Evolutionary conservation across 164 flowering plant genomes (phyloP).

Genomic region (Berberis thunbergii): DNA sequence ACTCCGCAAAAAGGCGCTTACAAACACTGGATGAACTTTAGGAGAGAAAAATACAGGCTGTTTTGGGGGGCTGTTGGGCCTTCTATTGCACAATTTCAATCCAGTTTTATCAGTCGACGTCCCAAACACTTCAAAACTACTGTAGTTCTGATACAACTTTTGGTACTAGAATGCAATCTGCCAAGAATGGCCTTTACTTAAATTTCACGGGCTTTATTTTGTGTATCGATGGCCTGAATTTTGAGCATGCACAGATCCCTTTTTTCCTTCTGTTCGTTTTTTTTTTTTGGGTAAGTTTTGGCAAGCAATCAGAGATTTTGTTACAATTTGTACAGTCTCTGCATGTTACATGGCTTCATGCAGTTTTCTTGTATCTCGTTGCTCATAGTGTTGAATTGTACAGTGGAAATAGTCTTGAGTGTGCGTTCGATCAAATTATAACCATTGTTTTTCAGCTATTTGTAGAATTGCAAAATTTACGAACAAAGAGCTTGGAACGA

Average conservation of each 20-base stretch:
- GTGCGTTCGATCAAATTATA: too few relatives aligned
- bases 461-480: too few relatives aligned
- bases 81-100: not conserved
- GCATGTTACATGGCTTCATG: too few relatives aligned
- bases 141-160: conserved; percentile 3
- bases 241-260: not conserved
- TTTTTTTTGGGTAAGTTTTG: too few relatives aligned
- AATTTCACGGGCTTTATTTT: not conserved
- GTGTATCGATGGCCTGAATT: not conserved
- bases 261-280: not conserved
- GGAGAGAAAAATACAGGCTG: not conserved
- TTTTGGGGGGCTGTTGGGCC: not conserved
- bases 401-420: too few relatives aligned
- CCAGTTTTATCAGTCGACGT: conserved; percentile 30
- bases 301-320: too few relatives aligned
- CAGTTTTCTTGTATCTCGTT: too few relatives aligned
- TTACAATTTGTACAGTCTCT: too few relatives aligned
- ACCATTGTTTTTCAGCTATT: too few relatives aligned
- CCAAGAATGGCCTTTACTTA: not conserved
- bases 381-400: too few relatives aligned
- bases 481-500: too few relatives aligned
- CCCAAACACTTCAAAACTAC: conserved; percentile 3
- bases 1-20: conserved; percentile 30
- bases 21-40: conserved; percentile 20
- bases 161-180: not conserved